Base-by-base conservation (phyloP, 805 yeast genomes). In the Yarrowia sp. region DNA sequence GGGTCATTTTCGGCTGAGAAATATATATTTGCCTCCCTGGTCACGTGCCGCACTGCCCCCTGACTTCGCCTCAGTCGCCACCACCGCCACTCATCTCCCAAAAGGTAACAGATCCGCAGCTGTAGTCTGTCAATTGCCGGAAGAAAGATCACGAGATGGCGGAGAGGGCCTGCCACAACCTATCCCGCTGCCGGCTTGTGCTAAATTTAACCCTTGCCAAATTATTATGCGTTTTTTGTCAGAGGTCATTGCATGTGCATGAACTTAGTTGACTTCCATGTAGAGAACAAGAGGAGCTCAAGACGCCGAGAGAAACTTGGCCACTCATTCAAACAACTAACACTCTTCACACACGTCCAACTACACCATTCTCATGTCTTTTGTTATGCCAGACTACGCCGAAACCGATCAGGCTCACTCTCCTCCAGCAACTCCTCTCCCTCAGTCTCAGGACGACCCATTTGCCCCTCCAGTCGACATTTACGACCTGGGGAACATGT, bases 201-300 rank as follows among this genome's bases (percentile, higher is more conserved):
- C 46, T 46, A 46, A 28, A 46, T 17, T 46, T 46, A 46, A n/a
- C 36, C 32, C n/a, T n/a, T 35, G 24, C 30, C 8, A 26, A 11
- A 19, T 21, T 19, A 32, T 32, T 19, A 46, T 46, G 17, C 30
- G 28, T 3, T 2, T 8, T n/a, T 16, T 19, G n/a, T 28, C 7
- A 14, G 9, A 51, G 40, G 41, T 35, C 58, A 51, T 51, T 51
- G 58, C 58, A 51, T 51, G 41, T 51, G 58, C 58, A 51, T 51
- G 24, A 51, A 51, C 58, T n/a, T 5, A 33, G 41, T 16, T 22
- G 54, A 17, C 28, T 28, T 46, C 52, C 22, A 46, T 44, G 33
- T 44, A 24, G 16, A n/a, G 33, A 44, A 44, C 14, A 38, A 9
- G 38, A n/a, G n/a, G n/a, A n/a, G n/a, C n/a, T n/a, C n/a, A n/a